Evolutionary conservation across 257 asterid species (phyloP).

Genomic region (Linaria vulgaris): DNA sequence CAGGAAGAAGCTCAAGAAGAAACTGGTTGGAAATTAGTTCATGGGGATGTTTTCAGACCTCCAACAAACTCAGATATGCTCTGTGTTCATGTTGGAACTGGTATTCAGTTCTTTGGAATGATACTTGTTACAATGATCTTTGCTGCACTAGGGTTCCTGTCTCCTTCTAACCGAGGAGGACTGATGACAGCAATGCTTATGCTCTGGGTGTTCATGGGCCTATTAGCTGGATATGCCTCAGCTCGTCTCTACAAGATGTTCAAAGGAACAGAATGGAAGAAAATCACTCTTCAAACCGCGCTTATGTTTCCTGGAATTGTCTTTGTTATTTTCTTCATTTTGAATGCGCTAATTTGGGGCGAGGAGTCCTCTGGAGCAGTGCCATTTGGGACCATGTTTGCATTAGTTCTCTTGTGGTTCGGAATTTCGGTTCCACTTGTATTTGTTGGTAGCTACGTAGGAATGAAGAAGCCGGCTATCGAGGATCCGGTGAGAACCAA

Average conservation of each 20-base stretch:
- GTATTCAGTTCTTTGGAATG: constrained; percentile 84
- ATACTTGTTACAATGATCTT: constrained; percentile 74
- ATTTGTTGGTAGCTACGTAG: constrained; percentile 80
- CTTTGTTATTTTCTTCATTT: constrained; percentile 60
- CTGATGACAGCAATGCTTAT: constrained; percentile 90
- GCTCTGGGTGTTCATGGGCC: constrained; percentile 92
- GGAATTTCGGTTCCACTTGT: constrained; percentile 86
- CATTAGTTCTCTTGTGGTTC: constrained; percentile 74
- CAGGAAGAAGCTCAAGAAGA: constrained; percentile 79
- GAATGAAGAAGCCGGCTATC: constrained; percentile 71
- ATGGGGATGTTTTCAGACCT: constrained; percentile 88
- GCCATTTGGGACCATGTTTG: constrained; percentile 89
- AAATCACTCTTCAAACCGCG: constrained; percentile 72
- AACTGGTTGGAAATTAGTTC: constrained; percentile 92
- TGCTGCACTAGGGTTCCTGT: constrained; percentile 79
- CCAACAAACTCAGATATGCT: constrained; percentile 77
- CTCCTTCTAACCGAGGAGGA: constrained; percentile 93
- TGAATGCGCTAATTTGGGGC: constrained; percentile 88
- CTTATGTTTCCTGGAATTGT: constrained; percentile 71
- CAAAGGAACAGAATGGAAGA: constrained; percentile 92
- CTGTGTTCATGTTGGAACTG: constrained; percentile 84
- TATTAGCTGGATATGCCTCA: constrained; percentile 81
- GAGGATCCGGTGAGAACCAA: constrained; percentile 93
- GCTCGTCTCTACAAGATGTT: constrained; percentile 88
- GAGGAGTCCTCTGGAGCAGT: constrained; percentile 91